These are phyloP conservation scores for Phytophthora hibernalis DNA, from an alignment of 352 stramenopile species.

Conservation along the genomic window DNA sequence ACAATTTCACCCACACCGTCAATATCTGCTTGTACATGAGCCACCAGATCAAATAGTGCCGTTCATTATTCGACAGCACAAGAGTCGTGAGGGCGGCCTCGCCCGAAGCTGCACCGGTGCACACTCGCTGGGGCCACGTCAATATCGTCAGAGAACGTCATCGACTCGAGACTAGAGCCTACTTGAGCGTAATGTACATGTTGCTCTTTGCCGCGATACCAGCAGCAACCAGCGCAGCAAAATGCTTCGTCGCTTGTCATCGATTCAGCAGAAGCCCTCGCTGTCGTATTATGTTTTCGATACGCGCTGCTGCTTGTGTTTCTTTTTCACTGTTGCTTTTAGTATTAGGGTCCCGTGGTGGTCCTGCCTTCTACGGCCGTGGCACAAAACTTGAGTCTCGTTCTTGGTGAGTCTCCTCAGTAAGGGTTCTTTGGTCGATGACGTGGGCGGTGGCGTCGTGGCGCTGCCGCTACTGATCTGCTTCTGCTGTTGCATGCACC, in stretches of 20 bases:
- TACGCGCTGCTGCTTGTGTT: too few relatives aligned
- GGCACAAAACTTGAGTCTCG: too few relatives aligned
- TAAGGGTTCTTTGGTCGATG: too few relatives aligned
- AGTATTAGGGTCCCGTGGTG: too few relatives aligned
- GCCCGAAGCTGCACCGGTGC: constrained; percentile 22
- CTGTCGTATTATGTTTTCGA: too few relatives aligned
- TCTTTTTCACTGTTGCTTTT: neutral
- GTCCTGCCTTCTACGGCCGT: too few relatives aligned
- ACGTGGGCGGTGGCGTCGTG: too few relatives aligned
- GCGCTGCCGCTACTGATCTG: too few relatives aligned
- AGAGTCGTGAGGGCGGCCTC: too few relatives aligned
- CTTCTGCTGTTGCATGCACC: constrained; percentile 16
- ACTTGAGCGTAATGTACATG: neutral
- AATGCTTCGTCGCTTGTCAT: neutral
- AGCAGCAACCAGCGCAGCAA: neutral
- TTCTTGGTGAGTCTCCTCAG: too few relatives aligned
- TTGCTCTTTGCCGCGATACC: neutral
- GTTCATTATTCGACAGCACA: constrained; percentile 18
- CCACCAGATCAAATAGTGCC: constrained; percentile 22
- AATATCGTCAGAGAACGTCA: constrained; percentile 44
- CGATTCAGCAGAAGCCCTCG: neutral
- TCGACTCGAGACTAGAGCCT: constrained; percentile 24
- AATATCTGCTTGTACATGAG: constrained; percentile 60
- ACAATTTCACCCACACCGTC: constrained; percentile 30
- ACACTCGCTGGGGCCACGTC: constrained; percentile 45